Percentiles rank a stretch among this genome's conserved stretches.
Evolutionary conservation across 257 asterid genomes (phyloP).

Genomic region (Cinchona pubescens): DNA sequence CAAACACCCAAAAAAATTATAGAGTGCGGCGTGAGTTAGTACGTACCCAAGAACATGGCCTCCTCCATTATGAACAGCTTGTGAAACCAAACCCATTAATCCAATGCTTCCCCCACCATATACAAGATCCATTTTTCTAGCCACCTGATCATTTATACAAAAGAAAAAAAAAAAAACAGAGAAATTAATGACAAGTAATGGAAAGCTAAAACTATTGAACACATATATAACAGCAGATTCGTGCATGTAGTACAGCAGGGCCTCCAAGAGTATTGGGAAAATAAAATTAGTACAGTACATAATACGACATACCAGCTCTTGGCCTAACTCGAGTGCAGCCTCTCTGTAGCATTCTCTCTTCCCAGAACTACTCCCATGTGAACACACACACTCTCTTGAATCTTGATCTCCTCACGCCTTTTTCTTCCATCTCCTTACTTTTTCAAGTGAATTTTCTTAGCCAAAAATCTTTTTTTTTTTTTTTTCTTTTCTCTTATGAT

Average conservation of each 20-base stretch:
- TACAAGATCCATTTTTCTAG: constrained; percentile 58
- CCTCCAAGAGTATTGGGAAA: neutral
- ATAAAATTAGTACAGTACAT: no score
- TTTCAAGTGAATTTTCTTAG: neutral
- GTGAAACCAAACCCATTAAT: constrained; percentile 65
- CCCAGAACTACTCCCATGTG: constrained; percentile 74
- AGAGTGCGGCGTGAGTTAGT: no score
- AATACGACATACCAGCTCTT: constrained; percentile 45
- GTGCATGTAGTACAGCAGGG: no score
- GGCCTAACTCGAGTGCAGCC: constrained; percentile 63
- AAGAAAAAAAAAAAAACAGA: neutral
- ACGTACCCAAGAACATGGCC: constrained; percentile 65
- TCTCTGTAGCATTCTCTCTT: constrained; percentile 59
- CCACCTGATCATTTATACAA: constrained; percentile 56
- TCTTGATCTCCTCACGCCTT: constrained; percentile 31
- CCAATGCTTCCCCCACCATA: constrained; percentile 84
- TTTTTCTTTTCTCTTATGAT: no score
- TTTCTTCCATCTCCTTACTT: constrained; percentile 16
- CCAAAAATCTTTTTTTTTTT: no score
- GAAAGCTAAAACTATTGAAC: no score
- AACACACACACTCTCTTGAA: constrained; percentile 63
- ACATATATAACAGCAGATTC: neutral
- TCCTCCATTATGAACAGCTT: constrained; percentile 65
- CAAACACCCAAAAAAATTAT: no score
- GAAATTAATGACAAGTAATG: no score